Base-by-base conservation (phyloP, 2,329 filamentous ascomycete genomes). In the Westerdykella aurantiaca region DNA sequence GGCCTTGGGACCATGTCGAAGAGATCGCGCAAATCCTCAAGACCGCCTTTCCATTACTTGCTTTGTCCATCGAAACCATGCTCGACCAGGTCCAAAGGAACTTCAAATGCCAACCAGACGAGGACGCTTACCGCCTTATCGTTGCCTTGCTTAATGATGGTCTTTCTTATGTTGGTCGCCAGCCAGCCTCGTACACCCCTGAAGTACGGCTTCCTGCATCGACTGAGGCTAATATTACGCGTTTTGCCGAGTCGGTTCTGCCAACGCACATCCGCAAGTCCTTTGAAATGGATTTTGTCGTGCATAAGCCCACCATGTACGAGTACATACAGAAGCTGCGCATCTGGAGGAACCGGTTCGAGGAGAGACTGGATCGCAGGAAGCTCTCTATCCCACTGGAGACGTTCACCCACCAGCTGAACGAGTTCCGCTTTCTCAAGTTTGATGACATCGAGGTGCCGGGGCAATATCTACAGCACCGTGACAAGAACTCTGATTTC, bases 401-500 rank as follows among this genome's bases (percentile, higher is more conserved):
- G 67, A 78, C 77, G 22, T 95, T 87, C 64, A 95, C 89, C 37
- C 86, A 88, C 38, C 87, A 95, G 60, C 79, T 99, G 35, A 95
- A 88, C 69, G 93, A 97, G 63, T 98, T 98, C 76, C 80, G 88
- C 33, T 98, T 95, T 74, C 84, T 93, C 66, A 97, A 96, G 67
- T 96, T 98, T 55, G 93, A 99, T 61, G 94, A 98, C 58, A 91
- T 99, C 11, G 93, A 99, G 69, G 82, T 99, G 31, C 94, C 94
- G 3, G 93, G 93, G 0, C 93, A 99, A 65, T 99, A 99, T 67
- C 73, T 96, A 50, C 84, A 95, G 63, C 93, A 96, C 71, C 94
- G 93, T 68, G 94, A 99, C 60, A 98, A 97, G 79, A 98, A 98
- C 67, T 89, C 95, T 58, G 93, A 98, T 66, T 98, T 99, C 64